Percentiles rank a stretch among this genome's conserved stretches.
phyloP scores from a whole-genome alignment of 148 eudicot species.

The Camellia sinensis region DNA sequence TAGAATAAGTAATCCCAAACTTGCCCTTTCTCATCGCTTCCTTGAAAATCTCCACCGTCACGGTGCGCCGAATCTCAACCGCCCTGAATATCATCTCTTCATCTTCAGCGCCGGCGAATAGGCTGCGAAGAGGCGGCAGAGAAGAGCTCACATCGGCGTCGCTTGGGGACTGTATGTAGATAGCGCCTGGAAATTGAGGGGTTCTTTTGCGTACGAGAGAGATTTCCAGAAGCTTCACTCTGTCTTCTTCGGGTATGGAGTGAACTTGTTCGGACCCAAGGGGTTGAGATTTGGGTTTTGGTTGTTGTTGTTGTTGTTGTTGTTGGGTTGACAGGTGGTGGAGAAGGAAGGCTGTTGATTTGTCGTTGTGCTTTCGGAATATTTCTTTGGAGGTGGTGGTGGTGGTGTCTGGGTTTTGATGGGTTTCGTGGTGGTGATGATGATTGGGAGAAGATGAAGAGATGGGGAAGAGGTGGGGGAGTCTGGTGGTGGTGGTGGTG shows the following conservation, averaged over 20 bases:
- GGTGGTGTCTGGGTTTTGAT: conserved; percentile 18
- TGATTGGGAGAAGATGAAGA: conserved; percentile 18
- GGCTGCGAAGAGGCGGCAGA: conserved; percentile 39
- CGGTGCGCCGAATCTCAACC: conserved; percentile 75
- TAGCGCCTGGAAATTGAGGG: conserved; percentile 86
- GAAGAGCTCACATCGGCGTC: conserved; percentile 34
- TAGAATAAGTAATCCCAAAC: conserved; percentile 78
- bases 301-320: neutral
- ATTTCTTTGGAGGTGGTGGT: conserved; percentile 23
- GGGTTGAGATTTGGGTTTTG: conserved; percentile 1
- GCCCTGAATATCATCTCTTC: conserved; percentile 61
- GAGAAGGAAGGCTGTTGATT: conserved; percentile 50
- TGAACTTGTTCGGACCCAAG: conserved; percentile 9
- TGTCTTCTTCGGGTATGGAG: conserved; percentile 32
- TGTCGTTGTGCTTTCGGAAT: conserved; percentile 66
- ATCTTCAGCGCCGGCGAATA: conserved; percentile 32
- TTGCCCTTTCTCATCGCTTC: conserved; percentile 75
- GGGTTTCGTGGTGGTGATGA: conserved; percentile 22
- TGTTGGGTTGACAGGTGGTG: conserved; percentile 26
- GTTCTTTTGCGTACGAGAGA: conserved; percentile 51
- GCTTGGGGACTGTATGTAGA: conserved; percentile 36
- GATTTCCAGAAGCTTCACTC: conserved; percentile 48
- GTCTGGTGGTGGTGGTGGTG: conserved; percentile 13
- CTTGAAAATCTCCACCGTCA: conserved; percentile 58
- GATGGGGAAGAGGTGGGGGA: conserved; percentile 4